Evolutionary conservation across 495 filamentous ascomycete genomes (phyloP), one percentile per base, ranked within the genome.

Genomic region (Penicillium egyptiacum): DNA sequence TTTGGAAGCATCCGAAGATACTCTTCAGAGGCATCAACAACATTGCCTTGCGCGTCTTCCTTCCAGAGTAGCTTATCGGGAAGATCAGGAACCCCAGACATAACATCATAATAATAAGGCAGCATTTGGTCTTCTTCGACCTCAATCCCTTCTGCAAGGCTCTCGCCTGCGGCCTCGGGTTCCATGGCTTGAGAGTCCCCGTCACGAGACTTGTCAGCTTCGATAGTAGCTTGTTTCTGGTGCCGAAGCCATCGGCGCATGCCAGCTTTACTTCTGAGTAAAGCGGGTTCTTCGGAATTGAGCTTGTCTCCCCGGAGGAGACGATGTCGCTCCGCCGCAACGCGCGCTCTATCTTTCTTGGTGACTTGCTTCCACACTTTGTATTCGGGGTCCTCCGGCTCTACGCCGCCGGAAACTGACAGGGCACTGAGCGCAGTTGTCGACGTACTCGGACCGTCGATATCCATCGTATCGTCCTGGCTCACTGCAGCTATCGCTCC

Each of bases 281-380:
- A 73, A 37, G 94, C 94, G 14, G 91, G 91, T 60, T 92, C 90
- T 5, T 99, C 94, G 5, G 82, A 64, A 63, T 96, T 95, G 19
- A 99, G 77, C 69, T 83, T 91, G 61, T 93, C 86, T 35, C 86
- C 87, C 55, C 86, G 84, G 66, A 99, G 93, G 20, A 98, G 80
- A 45, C 89, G 87, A 71, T 92, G 87, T 23, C 94, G 61, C 58
- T 83, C 79, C 44, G 87, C 83, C 10, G 94, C 91, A 39, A 93
- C 84, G 14, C 88, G 75, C n/a, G 94, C 94, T 44, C 94, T 85
- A 58, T 95, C 92, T 69, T 95, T 96, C 73, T 97, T 97, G 3
- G 94, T 99, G 37, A 96, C 90, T 69, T 96, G 92, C 76, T 98
- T 99, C 94, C 94, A 99, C 40, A 92, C 89, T 67, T 95, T 95